Evolutionary conservation across 306 rosid species (phyloP), one percentile per base, ranked within the genome.

Genomic region (Biancaea sappan): DNA sequence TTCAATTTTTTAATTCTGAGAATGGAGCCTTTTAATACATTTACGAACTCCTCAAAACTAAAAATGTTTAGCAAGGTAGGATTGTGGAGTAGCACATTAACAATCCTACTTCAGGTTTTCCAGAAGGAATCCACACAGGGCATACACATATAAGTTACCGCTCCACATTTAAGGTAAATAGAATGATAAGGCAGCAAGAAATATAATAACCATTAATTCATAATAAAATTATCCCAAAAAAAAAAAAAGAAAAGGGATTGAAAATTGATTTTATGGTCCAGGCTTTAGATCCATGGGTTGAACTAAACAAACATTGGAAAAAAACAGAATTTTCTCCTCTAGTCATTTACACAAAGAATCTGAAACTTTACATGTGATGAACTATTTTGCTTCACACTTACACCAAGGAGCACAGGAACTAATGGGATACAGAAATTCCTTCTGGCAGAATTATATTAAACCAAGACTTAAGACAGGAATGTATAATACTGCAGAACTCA

Each of bases 361-460:
- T 38, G 66, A 54, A 66, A 66, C 60, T 73, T 61, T 46, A 80
- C 87, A 78, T 34, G 56, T 48, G 19, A 57, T 63, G 35, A 37
- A 77, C 56, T 48, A 29, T 32, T 74, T 21, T 64, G 61, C 2
- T 41, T 31, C 37, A 57, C 19, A 73, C 47, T 53, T 44, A 44
- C 59, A 46, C 28, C 54, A 59, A 24, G 61, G 29, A 77, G 64
- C 54, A 46, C 7, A 48, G 64, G 18, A 48, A 69, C 25, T 47
- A 54, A 25, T n/a, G 32, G 22, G 19, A 69, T 69, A 35, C 25
- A 24, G 43, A 68, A 64, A 19, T 18, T 44, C 64, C 78, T 26
- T 46, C 40, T 48, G 29, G 73, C 47, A 26, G 56, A 14, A 69
- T 28, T 34, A 37, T 3, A 40, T 19, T 0, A 31, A 40, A 26